Evolutionary conservation across 768 basidiomycete species (phyloP), one percentile per base, ranked within the genome.

Genomic region (Coprinopsis cinerea): DNA sequence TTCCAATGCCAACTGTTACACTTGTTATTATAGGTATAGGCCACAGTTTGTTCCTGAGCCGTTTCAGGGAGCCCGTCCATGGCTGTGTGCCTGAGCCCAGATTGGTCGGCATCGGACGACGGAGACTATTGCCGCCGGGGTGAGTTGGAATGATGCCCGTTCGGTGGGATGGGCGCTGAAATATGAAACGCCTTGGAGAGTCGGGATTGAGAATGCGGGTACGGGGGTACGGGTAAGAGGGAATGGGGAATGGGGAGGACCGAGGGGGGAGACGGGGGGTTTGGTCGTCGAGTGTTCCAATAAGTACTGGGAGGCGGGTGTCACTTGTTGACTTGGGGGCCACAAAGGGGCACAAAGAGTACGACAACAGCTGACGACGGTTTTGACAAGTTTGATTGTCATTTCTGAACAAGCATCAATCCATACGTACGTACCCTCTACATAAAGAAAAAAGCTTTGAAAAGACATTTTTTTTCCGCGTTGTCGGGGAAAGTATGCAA

Each of bases 401-500:
- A 43, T 43, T 22, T 43, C 7, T 14, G 20, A 27, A 45, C 44
- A 45, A 45, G 44, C 27, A 45, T 45, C 44, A 45, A 17, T 39
- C 9, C 11, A 17, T 10, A 39, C 6, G 6, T 17, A 11, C 11
- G 10, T 6, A 39, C 11, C 6, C 17, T 18, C 7, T 11, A 39
- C 17, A 18, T 18, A 39, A 39, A n/a, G n/a, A n/a, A n/a, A n/a
- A n/a, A n/a, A n/a, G n/a, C n/a, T n/a, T n/a, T n/a, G n/a, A n/a
- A n/a, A n/a, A n/a, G n/a, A n/a, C n/a, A n/a, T n/a, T n/a, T 9
- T 34, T 43, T 22, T 43, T 43, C 41, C 41, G 41, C 23, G 9
- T 24, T 20, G 41, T 43, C 41, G 41, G 41, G n/a, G 9, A 34
- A 9, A 26, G 4, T 22, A 5, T 18, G 37, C 9, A 14, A 10